Evolutionary conservation across 164 flowering plant species (phyloP).

Genomic region (Chimonanthus salicifolius): DNA sequence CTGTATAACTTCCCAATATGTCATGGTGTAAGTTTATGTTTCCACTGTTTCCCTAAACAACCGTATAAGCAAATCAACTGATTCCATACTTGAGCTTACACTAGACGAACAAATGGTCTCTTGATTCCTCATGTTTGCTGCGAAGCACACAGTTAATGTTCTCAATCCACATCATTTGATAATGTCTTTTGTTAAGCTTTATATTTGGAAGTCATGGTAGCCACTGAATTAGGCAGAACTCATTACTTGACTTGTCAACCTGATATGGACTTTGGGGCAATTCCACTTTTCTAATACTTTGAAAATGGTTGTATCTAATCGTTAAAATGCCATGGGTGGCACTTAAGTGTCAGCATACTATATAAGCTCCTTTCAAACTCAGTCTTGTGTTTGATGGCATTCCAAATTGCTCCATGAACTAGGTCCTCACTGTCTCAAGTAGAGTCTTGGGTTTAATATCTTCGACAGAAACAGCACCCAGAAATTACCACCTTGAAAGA

Average conservation of each 20-base stretch:
- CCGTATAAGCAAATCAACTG: no score
- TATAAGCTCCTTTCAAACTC: background rate
- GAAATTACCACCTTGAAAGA: background rate
- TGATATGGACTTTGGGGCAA: background rate
- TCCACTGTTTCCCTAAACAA: no score
- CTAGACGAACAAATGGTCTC: no score
- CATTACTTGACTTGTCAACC: background rate
- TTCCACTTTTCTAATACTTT: background rate
- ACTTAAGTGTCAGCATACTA: background rate
- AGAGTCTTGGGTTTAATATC: background rate
- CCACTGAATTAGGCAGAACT: background rate
- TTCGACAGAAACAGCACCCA: background rate
- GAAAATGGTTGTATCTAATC: background rate
- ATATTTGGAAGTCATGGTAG: background rate
- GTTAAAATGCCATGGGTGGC: background rate
- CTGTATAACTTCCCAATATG: no score
- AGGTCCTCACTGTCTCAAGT: background rate
- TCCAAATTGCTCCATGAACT: background rate
- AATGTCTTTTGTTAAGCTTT: background rate
- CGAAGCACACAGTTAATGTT: no score
- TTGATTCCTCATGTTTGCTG: no score
- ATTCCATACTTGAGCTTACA: no score
- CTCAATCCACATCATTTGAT: background rate
- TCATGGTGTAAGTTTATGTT: no score
- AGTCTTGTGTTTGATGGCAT: background rate